Conservation (phyloP, 148 eudicot genomes). For the Diospyros lotus region DNA sequence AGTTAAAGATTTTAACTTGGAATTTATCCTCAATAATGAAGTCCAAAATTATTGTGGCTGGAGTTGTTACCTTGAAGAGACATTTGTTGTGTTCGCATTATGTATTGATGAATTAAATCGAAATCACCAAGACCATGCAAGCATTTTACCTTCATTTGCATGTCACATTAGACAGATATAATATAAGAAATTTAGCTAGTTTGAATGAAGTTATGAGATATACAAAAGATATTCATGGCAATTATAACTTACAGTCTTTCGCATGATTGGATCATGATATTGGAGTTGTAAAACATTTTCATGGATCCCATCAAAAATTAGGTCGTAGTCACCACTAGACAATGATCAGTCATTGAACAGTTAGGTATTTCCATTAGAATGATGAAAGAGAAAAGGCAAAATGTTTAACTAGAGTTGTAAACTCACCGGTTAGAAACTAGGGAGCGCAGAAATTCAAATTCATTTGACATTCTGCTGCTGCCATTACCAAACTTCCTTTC, state of each 20-base stretch:
- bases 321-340: slow-evolving; percentile 81
- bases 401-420: slow-evolving; percentile 9
- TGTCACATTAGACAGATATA: background rate
- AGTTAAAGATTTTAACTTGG: slow-evolving; percentile 3
- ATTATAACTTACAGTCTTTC: slow-evolving; percentile 67
- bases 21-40: background rate
- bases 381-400: background rate
- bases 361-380: slow-evolving; percentile 13
- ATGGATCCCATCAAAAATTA: slow-evolving; percentile 80
- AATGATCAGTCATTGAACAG: slow-evolving; percentile 21
- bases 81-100: slow-evolving; percentile 82
- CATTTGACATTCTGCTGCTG: slow-evolving; percentile 30
- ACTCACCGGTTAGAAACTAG: slow-evolving; percentile 75
- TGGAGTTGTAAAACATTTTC: slow-evolving; percentile 77
- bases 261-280: slow-evolving; percentile 90
- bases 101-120: slow-evolving; percentile 66
- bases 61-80: slow-evolving; percentile 63
- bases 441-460: slow-evolving; percentile 59
- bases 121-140: slow-evolving; percentile 63
- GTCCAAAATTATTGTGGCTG: slow-evolving; percentile 3
- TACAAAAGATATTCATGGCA: background rate
- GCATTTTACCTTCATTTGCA: slow-evolving; percentile 64
- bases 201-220: background rate
- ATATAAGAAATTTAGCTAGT: background rate
- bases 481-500: slow-evolving; percentile 31